Percentiles rank a stretch among this genome's conserved stretches.
phyloP scores from a whole-genome alignment of 306 rosid species.

The Cucurbita argyrosperma region DNA sequence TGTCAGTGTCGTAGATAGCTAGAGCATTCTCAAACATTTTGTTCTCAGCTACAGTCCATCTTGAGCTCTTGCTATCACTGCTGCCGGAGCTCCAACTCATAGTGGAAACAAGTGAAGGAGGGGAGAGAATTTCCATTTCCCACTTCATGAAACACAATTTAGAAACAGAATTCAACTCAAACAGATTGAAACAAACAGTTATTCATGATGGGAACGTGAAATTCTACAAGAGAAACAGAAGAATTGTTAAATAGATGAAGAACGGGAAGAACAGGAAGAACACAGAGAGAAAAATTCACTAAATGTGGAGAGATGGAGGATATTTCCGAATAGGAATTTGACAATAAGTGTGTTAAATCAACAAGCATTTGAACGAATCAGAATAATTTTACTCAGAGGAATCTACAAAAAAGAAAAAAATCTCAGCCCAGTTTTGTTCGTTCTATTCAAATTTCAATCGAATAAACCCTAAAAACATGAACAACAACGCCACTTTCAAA shows the following conservation, averaged over 20 bases:
- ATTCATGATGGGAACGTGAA: background rate
- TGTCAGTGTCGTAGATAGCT: slow-evolving; percentile 58
- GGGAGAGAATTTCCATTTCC: slow-evolving; percentile 58
- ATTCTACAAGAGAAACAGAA: background rate
- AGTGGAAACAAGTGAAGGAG: slow-evolving; percentile 29
- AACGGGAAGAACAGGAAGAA: background rate
- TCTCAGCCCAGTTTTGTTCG: slow-evolving; percentile 4
- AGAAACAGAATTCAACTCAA: background rate
- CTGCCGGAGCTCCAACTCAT: slow-evolving; percentile 39
- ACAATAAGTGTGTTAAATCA: slow-evolving; percentile 5
- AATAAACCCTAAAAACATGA: background rate
- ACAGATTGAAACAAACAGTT: background rate
- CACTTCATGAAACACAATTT: slow-evolving; percentile 32
- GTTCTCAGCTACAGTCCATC: slow-evolving; percentile 82
- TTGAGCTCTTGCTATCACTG: slow-evolving; percentile 20
- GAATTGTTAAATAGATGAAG: background rate
- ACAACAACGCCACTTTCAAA: background rate
- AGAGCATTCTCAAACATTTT: slow-evolving; percentile 80
- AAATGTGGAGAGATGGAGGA: background rate
- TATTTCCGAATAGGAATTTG: slow-evolving; percentile 8
- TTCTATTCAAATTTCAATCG: background rate
- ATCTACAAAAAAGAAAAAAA: background rate
- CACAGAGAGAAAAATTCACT: background rate
- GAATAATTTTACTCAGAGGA: slow-evolving; percentile 10
- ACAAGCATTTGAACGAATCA: slow-evolving; percentile 13